Base-by-base conservation (phyloP, 805 yeast genomes). In the Citeromyces matritensis region DNA sequence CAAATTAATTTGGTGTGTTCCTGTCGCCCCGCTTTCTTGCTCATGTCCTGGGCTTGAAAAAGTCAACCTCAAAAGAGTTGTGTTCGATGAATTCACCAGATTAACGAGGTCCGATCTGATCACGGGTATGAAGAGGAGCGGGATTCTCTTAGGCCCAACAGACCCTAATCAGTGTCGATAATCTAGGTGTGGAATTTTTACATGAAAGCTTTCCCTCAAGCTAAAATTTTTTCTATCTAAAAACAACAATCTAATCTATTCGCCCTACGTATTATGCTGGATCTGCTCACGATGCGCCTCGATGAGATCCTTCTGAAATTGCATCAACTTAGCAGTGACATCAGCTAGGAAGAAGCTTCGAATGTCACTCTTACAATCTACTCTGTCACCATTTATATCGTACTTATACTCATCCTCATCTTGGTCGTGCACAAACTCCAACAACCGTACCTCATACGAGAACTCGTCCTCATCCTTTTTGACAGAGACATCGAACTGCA, bases 361-460 rank as follows among this genome's bases (percentile, higher is more conserved):
- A 28, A 78, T 57, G 9, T 51, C 14, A 5, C 41, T 30, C 36
- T 52, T 55, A 34, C 48, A 43, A 9, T 60, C 65, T 5, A 61
- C 42, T 29, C 58, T 52, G 13, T 57, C 53, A 9, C 60, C 53
- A 4, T 55, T 51, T 29, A 69, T 55, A 30, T 58, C 63, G 37
- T 70, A 68, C 9, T 58, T 63, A 40, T 71, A 72, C 31, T 73
- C 83, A 39, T 69, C 78, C 29, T 73, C 78, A 11, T 64, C 68
- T 43, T 76, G 84, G 49, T 80, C 93, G 48, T 80, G 93, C 48
- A 78, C 68, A 39, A 80, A 76, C 47, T 80, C 91, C 4, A 73
- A 73, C 29, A 80, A 50, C 3, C 51, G 39, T 19, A 79, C 48
- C 5, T 59, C 58, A 30, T 71, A 78, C 15, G 45, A 42, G 27